A percentile compares a stretch with the other conserved stretches of the same genome.
These are phyloP conservation scores for Dianthus caryophyllus DNA, from an alignment of 148 eudicot species.

Conservation along the genomic window DNA sequence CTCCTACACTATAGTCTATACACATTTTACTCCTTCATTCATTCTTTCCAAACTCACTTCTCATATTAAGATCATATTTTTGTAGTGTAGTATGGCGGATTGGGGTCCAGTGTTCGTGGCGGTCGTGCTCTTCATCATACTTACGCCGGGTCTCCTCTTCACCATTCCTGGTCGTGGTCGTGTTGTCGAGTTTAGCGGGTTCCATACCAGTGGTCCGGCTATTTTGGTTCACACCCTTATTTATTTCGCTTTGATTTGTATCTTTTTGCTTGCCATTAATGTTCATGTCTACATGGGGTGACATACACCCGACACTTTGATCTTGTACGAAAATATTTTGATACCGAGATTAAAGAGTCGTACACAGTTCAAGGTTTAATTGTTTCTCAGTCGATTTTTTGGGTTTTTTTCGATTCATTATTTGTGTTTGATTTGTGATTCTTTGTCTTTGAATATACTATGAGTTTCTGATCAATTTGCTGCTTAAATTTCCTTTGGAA, in stretches of 20 bases:
- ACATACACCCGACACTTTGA: neutral
- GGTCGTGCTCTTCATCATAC: constrained; percentile 67
- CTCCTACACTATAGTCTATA: neutral
- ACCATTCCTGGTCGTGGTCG: constrained; percentile 66
- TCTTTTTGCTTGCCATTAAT: constrained; percentile 59
- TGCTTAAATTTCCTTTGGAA: too few relatives aligned
- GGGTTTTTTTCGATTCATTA: neutral
- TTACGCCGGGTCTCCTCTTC: constrained; percentile 74
- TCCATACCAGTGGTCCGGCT: constrained; percentile 77
- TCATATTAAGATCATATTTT: neutral
- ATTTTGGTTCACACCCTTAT: constrained; percentile 64
- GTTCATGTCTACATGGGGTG: constrained; percentile 64
- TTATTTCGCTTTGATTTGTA: constrained; percentile 56
- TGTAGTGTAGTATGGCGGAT: constrained; percentile 45
- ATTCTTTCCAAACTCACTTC: neutral
- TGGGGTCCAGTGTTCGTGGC: constrained; percentile 94
- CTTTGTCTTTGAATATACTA: neutral
- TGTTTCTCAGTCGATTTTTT: neutral
- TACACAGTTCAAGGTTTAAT: neutral
- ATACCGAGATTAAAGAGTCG: neutral
- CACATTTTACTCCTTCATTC: too few relatives aligned
- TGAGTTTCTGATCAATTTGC: neutral
- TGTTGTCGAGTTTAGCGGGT: constrained; percentile 53
- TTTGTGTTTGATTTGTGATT: constrained; percentile 4
- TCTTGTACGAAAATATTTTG: neutral